phyloP scores from a whole-genome alignment of 768 basidiomycete genomes.

The Lanmaoa rubissima region DNA sequence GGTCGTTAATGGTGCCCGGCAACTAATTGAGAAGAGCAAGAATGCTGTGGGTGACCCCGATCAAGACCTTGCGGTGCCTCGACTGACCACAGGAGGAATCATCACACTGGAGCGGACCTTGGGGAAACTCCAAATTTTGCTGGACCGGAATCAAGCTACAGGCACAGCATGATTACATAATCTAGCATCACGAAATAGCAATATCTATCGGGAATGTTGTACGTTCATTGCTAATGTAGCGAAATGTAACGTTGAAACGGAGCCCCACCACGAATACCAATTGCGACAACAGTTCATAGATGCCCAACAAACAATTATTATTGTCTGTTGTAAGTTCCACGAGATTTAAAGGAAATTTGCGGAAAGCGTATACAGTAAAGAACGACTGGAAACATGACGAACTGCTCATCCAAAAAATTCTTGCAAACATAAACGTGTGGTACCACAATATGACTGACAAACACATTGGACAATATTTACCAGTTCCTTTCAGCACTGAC shows the following conservation, averaged over 20 bases:
- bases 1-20: constrained; percentile 60
- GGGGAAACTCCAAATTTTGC: constrained; percentile 55
- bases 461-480: constrained; percentile 4
- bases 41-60: constrained; percentile 27
- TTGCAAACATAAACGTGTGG: constrained; percentile 10
- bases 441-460: constrained; percentile 8
- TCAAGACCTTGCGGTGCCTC: constrained; percentile 61
- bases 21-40: constrained; percentile 69
- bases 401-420: constrained; percentile 13
- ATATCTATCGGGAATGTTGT: constrained; percentile 29
- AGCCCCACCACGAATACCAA: constrained; percentile 2
- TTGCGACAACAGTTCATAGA: constrained; percentile 1
- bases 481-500: constrained; percentile 46
- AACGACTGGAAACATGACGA: constrained; percentile 20
- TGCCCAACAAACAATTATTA: constrained; percentile 11
- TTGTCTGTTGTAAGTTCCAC: constrained; percentile 4
- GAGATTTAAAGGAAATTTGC: not conserved
- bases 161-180: constrained; percentile 16
- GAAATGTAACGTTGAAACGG: constrained; percentile 6
- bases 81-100: constrained; percentile 74
- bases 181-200: constrained; percentile 19
- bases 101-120: constrained; percentile 77
- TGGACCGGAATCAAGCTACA: constrained; percentile 17
- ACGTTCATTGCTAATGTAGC: constrained; percentile 26
- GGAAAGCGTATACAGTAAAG: constrained; percentile 17